These are phyloP conservation scores for Mycosphaerella arachidis DNA, from an alignment of 2,329 filamentous ascomycete species.

Conservation along the genomic window DNA sequence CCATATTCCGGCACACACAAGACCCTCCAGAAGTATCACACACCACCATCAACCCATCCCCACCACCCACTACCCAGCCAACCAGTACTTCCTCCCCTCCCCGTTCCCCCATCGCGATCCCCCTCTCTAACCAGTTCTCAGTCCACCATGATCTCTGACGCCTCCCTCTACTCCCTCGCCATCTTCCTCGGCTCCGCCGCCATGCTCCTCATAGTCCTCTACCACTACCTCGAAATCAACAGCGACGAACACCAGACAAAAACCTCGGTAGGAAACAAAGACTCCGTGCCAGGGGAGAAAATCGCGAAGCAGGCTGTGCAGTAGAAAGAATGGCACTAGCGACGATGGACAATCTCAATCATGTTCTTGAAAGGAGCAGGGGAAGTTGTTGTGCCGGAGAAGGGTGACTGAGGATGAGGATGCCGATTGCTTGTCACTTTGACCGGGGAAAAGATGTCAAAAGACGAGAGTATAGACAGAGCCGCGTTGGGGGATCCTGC, in stretches of 20 bases:
- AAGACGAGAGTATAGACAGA: too few species aligned
- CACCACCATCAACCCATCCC: too few species aligned
- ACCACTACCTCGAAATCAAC: slow-evolving; percentile 96
- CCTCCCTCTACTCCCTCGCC: slow-evolving; percentile 83
- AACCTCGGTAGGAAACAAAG: slow-evolving; percentile 4
- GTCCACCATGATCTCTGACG: slow-evolving; percentile 83
- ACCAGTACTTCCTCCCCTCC: background rate
- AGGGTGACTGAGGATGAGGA: too few species aligned
- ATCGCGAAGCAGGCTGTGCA: background rate
- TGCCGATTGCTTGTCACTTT: too few species aligned
- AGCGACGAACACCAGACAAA: slow-evolving; percentile 43
- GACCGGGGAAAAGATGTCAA: too few species aligned
- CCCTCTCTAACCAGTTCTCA: background rate
- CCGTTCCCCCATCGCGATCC: background rate
- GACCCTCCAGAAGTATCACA: too few species aligned
- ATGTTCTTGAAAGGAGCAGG: too few species aligned
- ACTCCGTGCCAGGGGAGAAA: background rate
- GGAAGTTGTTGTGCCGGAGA: too few species aligned
- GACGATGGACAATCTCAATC: too few species aligned
- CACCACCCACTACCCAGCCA: background rate
- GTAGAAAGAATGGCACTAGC: slow-evolving; percentile 1
- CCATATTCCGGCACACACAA: too few species aligned
- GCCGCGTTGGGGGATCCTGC: too few species aligned
- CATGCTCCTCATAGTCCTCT: slow-evolving; percentile 89
- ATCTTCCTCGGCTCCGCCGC: slow-evolving; percentile 85